Evolutionary conservation across 495 filamentous ascomycete genomes (phyloP), one percentile per base, ranked within the genome.

Genomic region (Pyronema omphalodes): DNA sequence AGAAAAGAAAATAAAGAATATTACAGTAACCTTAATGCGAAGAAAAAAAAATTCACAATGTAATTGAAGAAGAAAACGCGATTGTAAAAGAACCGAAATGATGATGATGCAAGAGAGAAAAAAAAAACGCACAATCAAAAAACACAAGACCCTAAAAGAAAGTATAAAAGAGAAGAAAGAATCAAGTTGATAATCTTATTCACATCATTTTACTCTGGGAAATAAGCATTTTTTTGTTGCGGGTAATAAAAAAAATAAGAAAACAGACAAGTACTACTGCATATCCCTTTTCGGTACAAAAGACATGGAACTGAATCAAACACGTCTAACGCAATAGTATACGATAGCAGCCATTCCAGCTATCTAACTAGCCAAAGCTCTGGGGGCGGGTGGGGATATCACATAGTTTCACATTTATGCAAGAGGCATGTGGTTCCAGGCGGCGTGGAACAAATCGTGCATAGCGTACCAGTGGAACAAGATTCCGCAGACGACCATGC

Each of bases 401-500:
- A 29, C 23, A 29, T 29, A 29, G 23, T 29, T 29, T 29, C 23
- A 29, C 23, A 29, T 29, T 29, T 29, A 29, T 29, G 23, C 23
- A 29, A 52, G 35, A 9, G 37, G 50, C 50, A 52, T 14, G 8
- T 34, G 36, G 36, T 33, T 71, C 74, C 71, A 75, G 29, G 52
- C 52, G 19, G 7, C 12, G n/a, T 82, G 71, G 60, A 99, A 99
- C 62, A 99, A 87, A 45, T 86, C 78, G 63, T 94, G 85, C 91
- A 99, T 96, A 19, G 91, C 91, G 19, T 74, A 71, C 66, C 95
- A 99, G 69, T 99, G 91, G 66, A 89, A 96, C 6, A 96, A 67
- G 46, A 99, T 99, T n/a, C 91, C 91, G 15, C 88, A 84, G 23
- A 99, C 69, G 19, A 99, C 91, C 17, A 93, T 93, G 40, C 94